Evolutionary conservation across 78 protist genomes (phyloP), one percentile per base, ranked within the genome.

Genomic region (Dictyostelium firmibasis): DNA sequence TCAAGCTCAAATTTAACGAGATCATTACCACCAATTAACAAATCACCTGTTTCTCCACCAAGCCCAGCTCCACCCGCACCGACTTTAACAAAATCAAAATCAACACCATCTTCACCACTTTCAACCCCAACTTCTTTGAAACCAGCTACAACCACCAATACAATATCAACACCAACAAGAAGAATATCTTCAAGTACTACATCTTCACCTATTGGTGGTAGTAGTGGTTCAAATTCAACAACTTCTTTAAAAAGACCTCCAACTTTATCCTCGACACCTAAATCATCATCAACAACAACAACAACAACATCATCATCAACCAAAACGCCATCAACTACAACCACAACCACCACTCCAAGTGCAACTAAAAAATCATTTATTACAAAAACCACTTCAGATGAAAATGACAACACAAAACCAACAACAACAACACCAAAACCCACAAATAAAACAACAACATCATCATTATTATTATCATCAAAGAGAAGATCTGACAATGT

Each of bases 81-180:
- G 14, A 82, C 70, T 35, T 77, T 76, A 74, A 36, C 88, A 35
- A 85, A 85, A 84, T 70, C 81, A 33, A 44, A n/a, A 74, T 44
- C 92, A 85, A 67, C 92, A 13, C 75, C 92, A 74, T 53, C 92
- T 31, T 75, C 70, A 29, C 91, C 77, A 44, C 20, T 14, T 50
- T 20, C 86, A 33, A 20, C 35, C 16, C 18, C 74, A 53, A 20
- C 83, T 0, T 10, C 72, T 14, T 20, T 41, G 27, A 57, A 47
- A 47, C 8, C 53, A 16, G 20, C 83, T 13, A 27, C 82, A 5
- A n/a, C 85, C 18, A 29, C 50, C 8, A 13, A 72, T 33, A 11
- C 57, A 13, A 29, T 62, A 1, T 29, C 83, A 4, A 72, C 92
- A 57, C 60, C 60, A 79, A 79, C 69, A 10, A 79, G 57, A 47